Base-by-base conservation (phyloP, 257 asterid genomes). In the Leonotis leonurus region DNA sequence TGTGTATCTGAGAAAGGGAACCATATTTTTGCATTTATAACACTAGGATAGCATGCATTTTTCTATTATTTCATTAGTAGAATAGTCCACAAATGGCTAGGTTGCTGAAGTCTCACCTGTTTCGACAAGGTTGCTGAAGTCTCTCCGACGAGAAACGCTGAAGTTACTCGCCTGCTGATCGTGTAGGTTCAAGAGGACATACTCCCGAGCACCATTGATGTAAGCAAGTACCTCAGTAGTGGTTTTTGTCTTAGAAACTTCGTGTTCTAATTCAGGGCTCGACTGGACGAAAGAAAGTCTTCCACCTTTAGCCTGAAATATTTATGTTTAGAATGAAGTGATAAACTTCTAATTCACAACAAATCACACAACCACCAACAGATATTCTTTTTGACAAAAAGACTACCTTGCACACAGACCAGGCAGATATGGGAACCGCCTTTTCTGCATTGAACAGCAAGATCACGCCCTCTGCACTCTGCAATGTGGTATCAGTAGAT, bases 371-470 rank as follows among this genome's bases (percentile, higher is more conserved):
- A 32, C 37, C 8, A 32, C 8, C 13, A 18, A 59, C 26, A 25
- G 6, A 56, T 26, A n/a, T n/a, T n/a, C n/a, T n/a, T n/a, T n/a
- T n/a, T n/a, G n/a, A n/a, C n/a, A n/a, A n/a, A n/a, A n/a, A 65
- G 17, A 20, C 33, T 48, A 91, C 98, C 98, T 88, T 84, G 83
- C 67, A 77, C 53, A 86, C 98, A 73, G 69, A 77, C 98, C 93
- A 92, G 36, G 78, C 68, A 6, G 86, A 78, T 73, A 81, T 27
- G 4, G 98, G 95, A 68, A 81, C 79, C 12, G 89, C 85, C 62
- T 80, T 86, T 69, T 82, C 83, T 2, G 69, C 87, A 56, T 71
- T 67, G 76, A 89, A 93, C 70, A 93, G 50, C 67, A 87, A 63
- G 60, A 93, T 82, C 46, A 76, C 70, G 20, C 94, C 97, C 30